Percentiles rank a stretch among this genome's conserved stretches.
Conservation (phyloP, 192 early-diverging fungal species). For the Coemansia sp. region DNA sequence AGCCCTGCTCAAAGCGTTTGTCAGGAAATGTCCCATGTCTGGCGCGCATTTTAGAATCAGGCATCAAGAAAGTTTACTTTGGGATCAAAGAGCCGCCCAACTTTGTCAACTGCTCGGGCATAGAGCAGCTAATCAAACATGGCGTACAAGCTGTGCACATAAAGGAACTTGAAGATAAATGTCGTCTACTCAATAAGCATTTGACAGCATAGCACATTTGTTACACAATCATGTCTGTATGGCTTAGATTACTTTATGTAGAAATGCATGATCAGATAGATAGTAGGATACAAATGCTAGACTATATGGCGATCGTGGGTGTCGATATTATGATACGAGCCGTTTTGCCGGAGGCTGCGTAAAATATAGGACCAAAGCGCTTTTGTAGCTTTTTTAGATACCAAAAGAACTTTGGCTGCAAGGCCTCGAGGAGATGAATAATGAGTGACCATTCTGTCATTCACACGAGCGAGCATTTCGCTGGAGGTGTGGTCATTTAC, state of each 20-base stretch:
- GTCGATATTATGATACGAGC: no score
- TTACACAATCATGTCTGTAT: not conserved
- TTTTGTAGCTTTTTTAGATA: no score
- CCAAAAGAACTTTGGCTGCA: no score
- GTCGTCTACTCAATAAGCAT: slow-evolving; percentile 69
- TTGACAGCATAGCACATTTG: slow-evolving; percentile 1
- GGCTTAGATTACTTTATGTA: not conserved
- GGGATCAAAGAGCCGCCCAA: slow-evolving; percentile 82
- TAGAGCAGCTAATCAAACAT: slow-evolving; percentile 56
- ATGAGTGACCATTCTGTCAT: no score
- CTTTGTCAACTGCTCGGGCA: slow-evolving; percentile 85
- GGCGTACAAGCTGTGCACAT: slow-evolving; percentile 77
- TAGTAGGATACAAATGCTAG: not conserved
- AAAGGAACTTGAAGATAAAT: slow-evolving; percentile 66
- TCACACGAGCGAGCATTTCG: no score
- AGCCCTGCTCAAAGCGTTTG: slow-evolving; percentile 85
- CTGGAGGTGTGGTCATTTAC: not conserved
- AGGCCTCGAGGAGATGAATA: no score
- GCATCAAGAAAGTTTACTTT: slow-evolving; percentile 71
- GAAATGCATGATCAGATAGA: not conserved
- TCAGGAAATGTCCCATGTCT: slow-evolving; percentile 84
- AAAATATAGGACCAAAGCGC: no score
- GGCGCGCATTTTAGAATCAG: slow-evolving; percentile 59
- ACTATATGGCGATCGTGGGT: not conserved
- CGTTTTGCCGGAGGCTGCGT: no score